Evolutionary conservation across 768 basidiomycete species (phyloP).

Genomic region (Lactarius akahatsu): DNA sequence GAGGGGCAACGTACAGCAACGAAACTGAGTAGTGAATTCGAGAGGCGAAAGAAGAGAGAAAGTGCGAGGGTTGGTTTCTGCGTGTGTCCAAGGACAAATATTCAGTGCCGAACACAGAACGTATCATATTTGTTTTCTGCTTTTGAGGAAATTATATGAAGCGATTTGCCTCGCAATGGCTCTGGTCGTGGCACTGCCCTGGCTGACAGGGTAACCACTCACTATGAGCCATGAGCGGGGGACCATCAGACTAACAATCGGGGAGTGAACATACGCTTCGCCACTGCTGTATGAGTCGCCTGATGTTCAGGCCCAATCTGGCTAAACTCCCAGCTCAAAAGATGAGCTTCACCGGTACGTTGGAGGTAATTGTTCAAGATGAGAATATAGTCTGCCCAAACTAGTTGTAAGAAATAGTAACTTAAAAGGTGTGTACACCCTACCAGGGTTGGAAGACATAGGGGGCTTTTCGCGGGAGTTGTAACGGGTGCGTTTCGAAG

Average conservation of each 20-base stretch:
- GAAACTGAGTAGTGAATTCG: constrained; percentile 1
- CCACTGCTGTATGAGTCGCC: constrained; percentile 24
- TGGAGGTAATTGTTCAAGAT: constrained; percentile 29
- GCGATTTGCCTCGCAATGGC: constrained; percentile 25
- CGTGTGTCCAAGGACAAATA: constrained; percentile 5
- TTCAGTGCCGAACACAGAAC: not conserved
- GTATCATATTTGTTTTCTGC: constrained; percentile 16
- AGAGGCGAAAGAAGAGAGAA: not conserved
- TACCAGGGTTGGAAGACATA: constrained; percentile 25
- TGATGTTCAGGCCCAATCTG: constrained; percentile 28
- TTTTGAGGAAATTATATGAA: constrained; percentile 22
- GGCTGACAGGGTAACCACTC: constrained; percentile 22
- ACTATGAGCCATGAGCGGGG: constrained; percentile 14
- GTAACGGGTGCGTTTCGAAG: constrained; percentile 4
- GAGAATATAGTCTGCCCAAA: constrained; percentile 25
- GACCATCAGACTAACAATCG: not conserved
- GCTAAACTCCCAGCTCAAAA: constrained; percentile 27
- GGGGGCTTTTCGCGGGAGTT: not conserved
- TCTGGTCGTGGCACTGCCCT: constrained; percentile 26
- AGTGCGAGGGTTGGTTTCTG: not conserved
- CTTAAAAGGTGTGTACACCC: not conserved
- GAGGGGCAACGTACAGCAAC: not conserved
- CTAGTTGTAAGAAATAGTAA: not conserved
- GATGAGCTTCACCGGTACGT: constrained; percentile 21
- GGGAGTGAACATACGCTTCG: constrained; percentile 19